Evolutionary conservation across 139 green algal species (phyloP).

Genomic region (Eudorina sp.): DNA sequence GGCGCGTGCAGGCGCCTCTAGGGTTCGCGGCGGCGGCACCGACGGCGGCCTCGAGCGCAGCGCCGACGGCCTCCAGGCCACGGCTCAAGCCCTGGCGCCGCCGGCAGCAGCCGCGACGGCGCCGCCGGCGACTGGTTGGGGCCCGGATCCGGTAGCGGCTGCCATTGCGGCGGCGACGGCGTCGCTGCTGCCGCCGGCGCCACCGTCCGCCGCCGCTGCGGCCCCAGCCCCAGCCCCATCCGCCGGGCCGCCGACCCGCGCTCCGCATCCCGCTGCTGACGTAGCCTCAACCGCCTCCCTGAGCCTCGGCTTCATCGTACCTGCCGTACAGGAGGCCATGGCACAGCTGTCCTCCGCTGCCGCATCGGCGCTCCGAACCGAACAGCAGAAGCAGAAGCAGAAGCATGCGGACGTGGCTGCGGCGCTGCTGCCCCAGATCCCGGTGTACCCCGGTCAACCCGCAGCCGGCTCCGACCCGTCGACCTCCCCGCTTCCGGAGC

Average conservation of each 20-base stretch:
- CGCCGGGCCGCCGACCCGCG: not conserved
- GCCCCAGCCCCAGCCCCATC: not conserved
- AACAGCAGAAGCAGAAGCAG: not conserved
- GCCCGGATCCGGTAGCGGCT: not conserved
- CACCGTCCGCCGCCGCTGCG: not conserved
- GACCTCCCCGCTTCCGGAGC: too few species aligned
- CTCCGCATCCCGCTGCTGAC: not conserved
- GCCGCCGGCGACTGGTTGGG: not conserved
- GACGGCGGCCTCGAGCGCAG: not conserved
- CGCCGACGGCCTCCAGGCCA: not conserved
- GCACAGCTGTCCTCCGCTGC: not conserved
- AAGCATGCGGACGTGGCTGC: not conserved
- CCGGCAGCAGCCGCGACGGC: not conserved
- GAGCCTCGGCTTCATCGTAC: slow-evolving; percentile 5
- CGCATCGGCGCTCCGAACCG: not conserved
- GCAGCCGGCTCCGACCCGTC: too few species aligned
- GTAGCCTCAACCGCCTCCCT: not conserved
- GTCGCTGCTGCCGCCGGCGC: not conserved
- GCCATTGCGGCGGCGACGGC: not conserved
- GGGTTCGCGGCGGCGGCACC: not conserved
- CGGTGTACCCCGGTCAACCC: too few species aligned
- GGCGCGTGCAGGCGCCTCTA: not conserved
- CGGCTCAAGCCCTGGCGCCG: not conserved
- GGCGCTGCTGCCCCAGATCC: not conserved
- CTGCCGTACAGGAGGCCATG: not conserved